A percentile compares a stretch with the other conserved stretches of the same genome.
These are phyloP conservation scores for Podila minutissima DNA, from an alignment of 192 early-diverging fungal genomes.

Conservation along the genomic window DNA sequence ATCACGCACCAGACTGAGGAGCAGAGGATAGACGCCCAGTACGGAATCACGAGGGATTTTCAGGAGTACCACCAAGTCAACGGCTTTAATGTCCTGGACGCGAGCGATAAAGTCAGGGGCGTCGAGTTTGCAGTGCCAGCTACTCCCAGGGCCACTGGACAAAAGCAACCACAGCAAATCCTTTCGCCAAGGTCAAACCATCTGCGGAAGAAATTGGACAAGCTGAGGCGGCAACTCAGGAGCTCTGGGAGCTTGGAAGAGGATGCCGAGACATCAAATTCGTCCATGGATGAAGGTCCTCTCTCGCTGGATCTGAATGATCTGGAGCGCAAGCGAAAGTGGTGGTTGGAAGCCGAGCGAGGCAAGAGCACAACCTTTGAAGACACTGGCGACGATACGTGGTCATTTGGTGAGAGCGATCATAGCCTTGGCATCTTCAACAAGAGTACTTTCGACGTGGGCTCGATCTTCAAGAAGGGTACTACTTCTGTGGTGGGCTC, in stretches of 20 bases:
- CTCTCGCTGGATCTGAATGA: conserved; percentile 32
- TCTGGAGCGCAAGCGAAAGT: conserved; percentile 31
- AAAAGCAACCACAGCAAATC: not conserved
- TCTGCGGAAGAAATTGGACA: conserved; percentile 21
- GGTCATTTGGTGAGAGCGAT: not conserved
- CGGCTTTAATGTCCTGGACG: conserved; percentile 28
- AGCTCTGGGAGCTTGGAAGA: conserved; percentile 29
- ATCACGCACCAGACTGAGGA: not conserved
- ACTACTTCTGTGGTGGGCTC: not conserved
- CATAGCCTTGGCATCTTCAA: not conserved
- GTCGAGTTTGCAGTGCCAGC: not conserved
- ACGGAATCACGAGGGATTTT: conserved; percentile 36
- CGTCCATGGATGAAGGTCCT: conserved; percentile 27
- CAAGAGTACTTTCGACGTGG: no score
- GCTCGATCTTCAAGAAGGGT: no score
- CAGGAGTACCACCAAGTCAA: conserved; percentile 35
- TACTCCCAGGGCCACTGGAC: not conserved
- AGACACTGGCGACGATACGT: not conserved
- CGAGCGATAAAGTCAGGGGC: conserved; percentile 10
- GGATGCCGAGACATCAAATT: not conserved
- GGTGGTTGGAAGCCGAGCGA: conserved; percentile 9
- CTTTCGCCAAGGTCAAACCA: conserved; percentile 36
- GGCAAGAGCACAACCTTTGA: conserved; percentile 4
- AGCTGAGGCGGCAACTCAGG: conserved; percentile 18
- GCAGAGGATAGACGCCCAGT: conserved; percentile 2